Conservation (phyloP, 2,329 filamentous ascomycete genomes). For the Colletotrichum filicis region DNA sequence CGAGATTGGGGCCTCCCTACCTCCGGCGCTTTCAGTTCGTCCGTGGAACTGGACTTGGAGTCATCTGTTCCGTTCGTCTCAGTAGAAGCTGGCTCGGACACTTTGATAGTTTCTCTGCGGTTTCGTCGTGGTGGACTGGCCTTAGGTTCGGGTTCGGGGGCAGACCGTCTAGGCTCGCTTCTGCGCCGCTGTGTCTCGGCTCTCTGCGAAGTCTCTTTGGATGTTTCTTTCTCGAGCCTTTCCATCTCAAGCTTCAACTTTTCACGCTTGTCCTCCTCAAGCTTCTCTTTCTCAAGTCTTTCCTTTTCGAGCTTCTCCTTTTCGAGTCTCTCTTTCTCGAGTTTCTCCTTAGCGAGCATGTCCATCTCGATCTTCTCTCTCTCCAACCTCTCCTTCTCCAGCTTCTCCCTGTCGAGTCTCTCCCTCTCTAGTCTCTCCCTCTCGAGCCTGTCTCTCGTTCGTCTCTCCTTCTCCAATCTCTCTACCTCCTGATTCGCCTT, state of each 20-base stretch:
- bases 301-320: neutral
- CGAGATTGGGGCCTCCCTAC: slow-evolving; percentile 46
- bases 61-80: neutral
- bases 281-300: neutral
- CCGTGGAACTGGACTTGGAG: neutral
- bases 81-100: neutral
- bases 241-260: neutral
- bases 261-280: neutral
- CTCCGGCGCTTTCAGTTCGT: slow-evolving; percentile 32
- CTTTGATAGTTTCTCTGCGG: neutral
- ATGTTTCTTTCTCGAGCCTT: neutral
- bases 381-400: neutral
- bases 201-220: neutral
- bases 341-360: too few species aligned
- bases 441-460: neutral
- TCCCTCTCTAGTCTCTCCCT: neutral
- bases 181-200: neutral
- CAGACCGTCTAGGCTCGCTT: slow-evolving; percentile 2
- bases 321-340: neutral
- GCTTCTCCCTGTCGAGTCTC: neutral
- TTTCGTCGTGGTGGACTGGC: neutral
- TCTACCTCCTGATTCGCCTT: neutral
- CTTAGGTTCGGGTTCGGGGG: neutral
- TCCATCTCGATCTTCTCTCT: neutral
- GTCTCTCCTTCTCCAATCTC: neutral